Evolutionary conservation across 768 basidiomycete species (phyloP).

Genomic region (Lyophyllum semitale): DNA sequence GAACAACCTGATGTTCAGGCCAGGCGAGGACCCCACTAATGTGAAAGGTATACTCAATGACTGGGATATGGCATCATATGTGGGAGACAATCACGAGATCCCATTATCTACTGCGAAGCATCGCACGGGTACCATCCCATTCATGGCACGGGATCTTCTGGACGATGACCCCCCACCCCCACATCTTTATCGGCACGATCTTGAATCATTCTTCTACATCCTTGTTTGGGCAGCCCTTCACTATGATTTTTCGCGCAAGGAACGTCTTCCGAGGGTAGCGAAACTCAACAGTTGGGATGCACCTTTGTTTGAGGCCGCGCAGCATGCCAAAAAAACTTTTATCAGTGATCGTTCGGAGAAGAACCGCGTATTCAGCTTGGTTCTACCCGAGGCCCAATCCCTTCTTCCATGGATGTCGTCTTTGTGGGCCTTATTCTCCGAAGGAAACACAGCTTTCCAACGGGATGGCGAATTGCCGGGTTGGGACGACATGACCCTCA

Average conservation of each 20-base stretch:
- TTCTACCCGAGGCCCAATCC: neutral
- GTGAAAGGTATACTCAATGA: slow-evolving; percentile 29
- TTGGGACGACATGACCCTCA: neutral
- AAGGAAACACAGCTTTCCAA: neutral
- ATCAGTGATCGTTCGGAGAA: neutral
- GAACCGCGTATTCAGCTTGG: neutral
- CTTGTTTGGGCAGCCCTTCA: slow-evolving; percentile 23
- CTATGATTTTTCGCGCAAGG: slow-evolving; percentile 15
- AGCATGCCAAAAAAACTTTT: neutral
- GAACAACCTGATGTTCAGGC: slow-evolving; percentile 28
- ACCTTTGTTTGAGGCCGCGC: neutral
- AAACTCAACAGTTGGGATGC: neutral
- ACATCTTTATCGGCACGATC: slow-evolving; percentile 18
- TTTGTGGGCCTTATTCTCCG: neutral
- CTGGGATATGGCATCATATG: slow-evolving; percentile 24
- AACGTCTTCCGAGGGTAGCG: neutral
- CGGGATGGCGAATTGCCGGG: neutral
- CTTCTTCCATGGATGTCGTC: neutral
- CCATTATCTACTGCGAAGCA: slow-evolving; percentile 14
- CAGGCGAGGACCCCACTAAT: no score
- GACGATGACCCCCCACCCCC: slow-evolving; percentile 1
- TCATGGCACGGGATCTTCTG: slow-evolving; percentile 31
- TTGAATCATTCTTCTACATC: slow-evolving; percentile 30
- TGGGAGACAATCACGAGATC: slow-evolving; percentile 8
- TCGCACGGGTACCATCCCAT: slow-evolving; percentile 29